Conservation (phyloP, 257 asterid species). For the Solanum ahanhuiri region DNA sequence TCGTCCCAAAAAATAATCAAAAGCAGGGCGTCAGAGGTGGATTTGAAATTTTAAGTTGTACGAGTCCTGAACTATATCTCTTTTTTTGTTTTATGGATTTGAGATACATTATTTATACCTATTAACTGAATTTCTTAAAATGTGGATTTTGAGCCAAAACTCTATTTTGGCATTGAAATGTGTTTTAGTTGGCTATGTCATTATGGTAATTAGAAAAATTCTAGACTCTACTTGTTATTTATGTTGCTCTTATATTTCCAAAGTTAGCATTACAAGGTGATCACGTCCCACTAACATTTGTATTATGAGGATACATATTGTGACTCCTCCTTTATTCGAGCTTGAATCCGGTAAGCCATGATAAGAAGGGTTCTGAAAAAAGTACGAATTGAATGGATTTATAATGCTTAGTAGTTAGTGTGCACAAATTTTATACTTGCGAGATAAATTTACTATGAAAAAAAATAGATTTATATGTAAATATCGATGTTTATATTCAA, state of each 20-base stretch:
- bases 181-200: slow-evolving; percentile 3
- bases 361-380: not conserved
- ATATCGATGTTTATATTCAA: not conserved
- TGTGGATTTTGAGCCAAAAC: not conserved
- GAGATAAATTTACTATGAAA: too few relatives aligned
- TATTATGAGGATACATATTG: not conserved
- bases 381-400: not conserved
- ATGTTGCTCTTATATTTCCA: too few relatives aligned
- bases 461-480: too few relatives aligned
- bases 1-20: not conserved
- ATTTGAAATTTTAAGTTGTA: not conserved
- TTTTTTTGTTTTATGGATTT: not conserved
- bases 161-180: slow-evolving; percentile 1
- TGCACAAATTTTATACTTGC: not conserved
- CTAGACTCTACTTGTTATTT: not conserved
- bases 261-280: not conserved
- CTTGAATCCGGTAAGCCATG: not conserved
- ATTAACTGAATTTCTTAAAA: not conserved
- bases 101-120: not conserved
- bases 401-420: not conserved
- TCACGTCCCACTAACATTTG: not conserved
- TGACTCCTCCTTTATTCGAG: not conserved
- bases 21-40: not conserved
- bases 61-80: not conserved
- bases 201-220: not conserved